These are phyloP conservation scores for Xylariaceae sp. DNA, from an alignment of 2,329 filamentous ascomycete species.

Conservation along the genomic window DNA sequence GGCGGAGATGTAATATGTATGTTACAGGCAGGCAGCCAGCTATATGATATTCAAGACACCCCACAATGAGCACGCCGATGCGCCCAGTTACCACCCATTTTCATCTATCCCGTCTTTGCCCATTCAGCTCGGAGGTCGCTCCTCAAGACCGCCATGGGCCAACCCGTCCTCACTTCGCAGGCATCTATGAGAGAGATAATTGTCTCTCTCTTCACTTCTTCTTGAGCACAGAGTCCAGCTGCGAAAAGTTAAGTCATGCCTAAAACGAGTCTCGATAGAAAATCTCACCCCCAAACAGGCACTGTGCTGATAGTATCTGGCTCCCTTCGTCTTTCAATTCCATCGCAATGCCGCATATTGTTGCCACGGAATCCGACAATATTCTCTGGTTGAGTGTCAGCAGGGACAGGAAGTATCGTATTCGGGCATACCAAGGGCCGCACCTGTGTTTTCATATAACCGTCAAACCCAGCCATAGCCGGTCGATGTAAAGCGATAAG, in stretches of 20 bases:
- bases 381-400: conserved; percentile 25
- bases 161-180: conserved; percentile 35
- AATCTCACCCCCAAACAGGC: conserved; percentile 36
- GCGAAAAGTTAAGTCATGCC: no score
- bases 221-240: conserved; percentile 38
- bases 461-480: conserved; percentile 42
- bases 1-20: not conserved
- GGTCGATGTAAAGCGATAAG: conserved; percentile 50
- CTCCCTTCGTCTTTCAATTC: conserved; percentile 36
- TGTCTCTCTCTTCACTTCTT: conserved; percentile 29
- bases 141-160: conserved; percentile 31
- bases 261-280: no score
- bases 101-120: conserved; percentile 12
- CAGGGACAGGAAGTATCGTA: not conserved
- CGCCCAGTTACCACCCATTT: no score
- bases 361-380: conserved; percentile 42
- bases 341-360: conserved; percentile 46
- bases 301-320: conserved; percentile 40
- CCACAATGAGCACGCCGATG: no score
- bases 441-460: conserved; percentile 33
- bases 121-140: conserved; percentile 28
- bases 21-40: no score
- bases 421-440: not conserved
- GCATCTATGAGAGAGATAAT: conserved; percentile 33
- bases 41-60: no score